Evolutionary conservation across 1,139 yeast species (phyloP), one percentile per base, ranked within the genome.

Genomic region (Yamadazyma spencermartinsiae): DNA sequence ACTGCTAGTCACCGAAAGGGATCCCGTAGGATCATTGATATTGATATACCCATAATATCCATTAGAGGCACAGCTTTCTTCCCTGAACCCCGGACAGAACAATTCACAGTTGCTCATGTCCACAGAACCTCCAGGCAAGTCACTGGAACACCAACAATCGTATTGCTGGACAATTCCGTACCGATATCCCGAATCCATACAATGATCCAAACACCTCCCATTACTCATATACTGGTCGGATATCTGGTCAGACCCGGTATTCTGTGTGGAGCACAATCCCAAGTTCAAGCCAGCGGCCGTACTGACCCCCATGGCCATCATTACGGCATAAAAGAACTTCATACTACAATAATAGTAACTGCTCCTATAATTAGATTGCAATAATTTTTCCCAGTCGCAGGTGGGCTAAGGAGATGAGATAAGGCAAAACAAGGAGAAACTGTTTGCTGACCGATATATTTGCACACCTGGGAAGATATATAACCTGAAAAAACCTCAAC

Each of bases 101-200:
- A 55, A 58, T 29, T 62, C 52, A 60, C 89, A 82, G 17, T 66
- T 47, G 23, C 55, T 38, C 26, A 57, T 39, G 26, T 54, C 49
- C 1, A 61, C 58, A 2, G 74, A 62, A 20, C 54, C 51, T 2
- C 53, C 65, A 0, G 87, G 86, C 4, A 74, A 59, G 26, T 58
- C 53, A 51, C 81, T 68, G 9, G 85, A 70, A 53, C 89, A 82
- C 78, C 82, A 82, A 58, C 89, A 82, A 35, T 66, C 44, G 37
- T 60, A 50, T 17, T 64, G 67, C 42, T 72, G 82, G 13, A 81
- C 59, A 34, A 82, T 68, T 4, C 80, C 88, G 40, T 72, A 77
- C 2, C 80, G 71, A 50, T 61, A 76, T n/a, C 78, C 80, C 11
- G 48, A 44, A 5, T 37, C 42, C 2, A 43, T 24, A 54, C 89